phyloP scores from a whole-genome alignment of 2,329 filamentous ascomycete genomes.

The Phialophora verrucosa region DNA sequence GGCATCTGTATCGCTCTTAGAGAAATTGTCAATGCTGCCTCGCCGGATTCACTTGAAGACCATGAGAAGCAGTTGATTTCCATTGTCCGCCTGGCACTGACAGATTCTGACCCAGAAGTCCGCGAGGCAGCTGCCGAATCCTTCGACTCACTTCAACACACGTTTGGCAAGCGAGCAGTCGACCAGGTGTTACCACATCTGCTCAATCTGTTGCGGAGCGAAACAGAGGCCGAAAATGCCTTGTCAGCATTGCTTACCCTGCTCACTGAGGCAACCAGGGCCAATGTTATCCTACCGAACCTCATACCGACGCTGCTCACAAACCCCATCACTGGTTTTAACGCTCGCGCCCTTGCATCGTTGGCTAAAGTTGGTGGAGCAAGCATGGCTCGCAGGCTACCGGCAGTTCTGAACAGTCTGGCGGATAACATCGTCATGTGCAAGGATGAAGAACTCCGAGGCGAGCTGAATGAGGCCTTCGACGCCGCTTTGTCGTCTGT shows the following conservation, averaged over 20 bases:
- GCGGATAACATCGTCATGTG: constrained; percentile 86
- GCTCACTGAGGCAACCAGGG: constrained; percentile 88
- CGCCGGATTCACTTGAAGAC: constrained; percentile 85
- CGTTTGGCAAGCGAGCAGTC: constrained; percentile 90
- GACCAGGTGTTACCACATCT: constrained; percentile 94
- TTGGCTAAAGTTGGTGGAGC: constrained; percentile 87
- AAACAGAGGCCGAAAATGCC: constrained; percentile 88
- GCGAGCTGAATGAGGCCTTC: constrained; percentile 79
- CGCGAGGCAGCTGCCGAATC: constrained; percentile 95
- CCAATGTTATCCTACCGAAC: constrained; percentile 95
- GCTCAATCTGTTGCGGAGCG: constrained; percentile 83
- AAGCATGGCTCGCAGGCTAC: constrained; percentile 87
- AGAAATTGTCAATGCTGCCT: constrained; percentile 88
- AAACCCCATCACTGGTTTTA: constrained; percentile 90
- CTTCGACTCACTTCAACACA: constrained; percentile 92
- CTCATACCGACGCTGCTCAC: constrained; percentile 91
- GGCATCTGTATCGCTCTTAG: constrained; percentile 96
- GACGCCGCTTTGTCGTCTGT: constrained; percentile 90
- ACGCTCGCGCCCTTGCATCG: constrained; percentile 90
- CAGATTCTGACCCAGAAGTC: constrained; percentile 86
- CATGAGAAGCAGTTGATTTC: constrained; percentile 95
- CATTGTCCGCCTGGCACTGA: constrained; percentile 89
- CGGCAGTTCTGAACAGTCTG: constrained; percentile 87
- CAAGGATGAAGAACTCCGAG: constrained; percentile 73
- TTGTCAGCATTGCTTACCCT: constrained; percentile 90